Evolutionary conservation across 768 basidiomycete genomes (phyloP).

Genomic region (Russula lepida): DNA sequence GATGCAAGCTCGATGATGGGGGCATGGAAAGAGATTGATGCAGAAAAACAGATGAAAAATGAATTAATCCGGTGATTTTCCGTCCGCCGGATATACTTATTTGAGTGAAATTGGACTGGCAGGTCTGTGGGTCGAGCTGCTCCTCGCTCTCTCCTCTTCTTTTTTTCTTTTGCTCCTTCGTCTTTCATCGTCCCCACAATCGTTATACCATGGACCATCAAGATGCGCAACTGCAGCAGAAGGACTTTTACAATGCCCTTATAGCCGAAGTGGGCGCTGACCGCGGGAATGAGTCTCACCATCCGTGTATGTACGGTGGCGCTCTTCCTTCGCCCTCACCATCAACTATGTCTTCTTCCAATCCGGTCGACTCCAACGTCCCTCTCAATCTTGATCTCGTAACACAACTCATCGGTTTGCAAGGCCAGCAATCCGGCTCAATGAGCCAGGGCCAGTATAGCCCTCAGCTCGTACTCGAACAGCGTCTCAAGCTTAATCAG

Average conservation of each 20-base stretch:
- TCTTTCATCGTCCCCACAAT: background rate
- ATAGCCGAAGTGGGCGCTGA: constrained; percentile 19
- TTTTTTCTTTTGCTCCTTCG: background rate
- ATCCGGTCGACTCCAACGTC: constrained; percentile 19
- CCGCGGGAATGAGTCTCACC: constrained; percentile 20
- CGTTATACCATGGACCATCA: constrained; percentile 17
- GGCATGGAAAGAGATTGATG: background rate
- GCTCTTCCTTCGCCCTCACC: constrained; percentile 10
- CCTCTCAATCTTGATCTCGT: constrained; percentile 40
- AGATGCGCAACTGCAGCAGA: constrained; percentile 22
- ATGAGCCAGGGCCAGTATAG: constrained; percentile 25
- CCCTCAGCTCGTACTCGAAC: constrained; percentile 53
- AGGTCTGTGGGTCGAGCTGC: background rate
- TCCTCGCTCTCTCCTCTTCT: background rate
- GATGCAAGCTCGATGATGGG: background rate
- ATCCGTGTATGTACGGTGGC: constrained; percentile 18
- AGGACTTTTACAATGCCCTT: constrained; percentile 27
- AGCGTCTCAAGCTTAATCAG: constrained; percentile 71
- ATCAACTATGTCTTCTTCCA: constrained; percentile 19
- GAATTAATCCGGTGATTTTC: constrained; percentile 4
- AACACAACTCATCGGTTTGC: constrained; percentile 45
- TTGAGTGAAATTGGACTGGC: background rate
- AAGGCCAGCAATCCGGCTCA: constrained; percentile 25
- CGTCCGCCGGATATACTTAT: constrained; percentile 6
- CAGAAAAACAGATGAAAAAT: background rate